Conservation (phyloP, 1,284 basidiomycete species). For the Athelia psychrophila region DNA sequence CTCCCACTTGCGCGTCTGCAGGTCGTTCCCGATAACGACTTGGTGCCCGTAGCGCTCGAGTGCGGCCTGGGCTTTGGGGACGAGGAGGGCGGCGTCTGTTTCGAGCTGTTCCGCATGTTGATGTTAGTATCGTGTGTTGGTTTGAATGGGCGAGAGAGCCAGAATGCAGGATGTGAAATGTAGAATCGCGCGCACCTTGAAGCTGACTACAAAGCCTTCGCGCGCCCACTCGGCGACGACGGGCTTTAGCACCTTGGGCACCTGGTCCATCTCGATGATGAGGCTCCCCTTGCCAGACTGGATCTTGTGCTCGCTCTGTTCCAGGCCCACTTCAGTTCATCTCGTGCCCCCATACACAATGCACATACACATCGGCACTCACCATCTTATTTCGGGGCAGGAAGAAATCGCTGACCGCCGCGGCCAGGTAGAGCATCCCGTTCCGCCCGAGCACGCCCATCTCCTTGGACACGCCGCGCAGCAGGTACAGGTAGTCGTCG, state of each 20-base stretch:
- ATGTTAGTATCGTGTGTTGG: slow-evolving; percentile 1
- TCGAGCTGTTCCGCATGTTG: slow-evolving; percentile 65
- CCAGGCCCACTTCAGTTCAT: too few species aligned
- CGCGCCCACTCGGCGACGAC: slow-evolving; percentile 94
- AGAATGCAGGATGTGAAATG: background rate
- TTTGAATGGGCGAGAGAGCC: too few species aligned
- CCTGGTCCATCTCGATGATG: slow-evolving; percentile 97
- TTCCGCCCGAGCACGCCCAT: slow-evolving; percentile 64
- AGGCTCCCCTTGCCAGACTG: slow-evolving; percentile 94
- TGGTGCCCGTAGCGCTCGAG: slow-evolving; percentile 96
- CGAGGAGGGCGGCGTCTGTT: slow-evolving; percentile 80
- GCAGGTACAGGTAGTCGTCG: slow-evolving; percentile 94
- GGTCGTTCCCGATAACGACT: slow-evolving; percentile 94
- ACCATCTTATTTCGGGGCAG: slow-evolving; percentile 89
- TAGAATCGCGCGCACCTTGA: slow-evolving; percentile 66
- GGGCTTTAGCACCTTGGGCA: slow-evolving; percentile 92
- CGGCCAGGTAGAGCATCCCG: slow-evolving; percentile 95
- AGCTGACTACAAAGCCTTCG: slow-evolving; percentile 91
- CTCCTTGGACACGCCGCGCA: slow-evolving; percentile 80
- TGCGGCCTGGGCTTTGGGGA: slow-evolving; percentile 89
- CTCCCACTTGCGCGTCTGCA: slow-evolving; percentile 86
- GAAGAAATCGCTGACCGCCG: slow-evolving; percentile 98
- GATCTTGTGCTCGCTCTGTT: slow-evolving; percentile 95
- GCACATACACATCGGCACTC: slow-evolving; percentile 24
- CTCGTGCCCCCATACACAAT: background rate